phyloP scores from a whole-genome alignment of 345 rosid genomes.

The Gossypium longicalyx region DNA sequence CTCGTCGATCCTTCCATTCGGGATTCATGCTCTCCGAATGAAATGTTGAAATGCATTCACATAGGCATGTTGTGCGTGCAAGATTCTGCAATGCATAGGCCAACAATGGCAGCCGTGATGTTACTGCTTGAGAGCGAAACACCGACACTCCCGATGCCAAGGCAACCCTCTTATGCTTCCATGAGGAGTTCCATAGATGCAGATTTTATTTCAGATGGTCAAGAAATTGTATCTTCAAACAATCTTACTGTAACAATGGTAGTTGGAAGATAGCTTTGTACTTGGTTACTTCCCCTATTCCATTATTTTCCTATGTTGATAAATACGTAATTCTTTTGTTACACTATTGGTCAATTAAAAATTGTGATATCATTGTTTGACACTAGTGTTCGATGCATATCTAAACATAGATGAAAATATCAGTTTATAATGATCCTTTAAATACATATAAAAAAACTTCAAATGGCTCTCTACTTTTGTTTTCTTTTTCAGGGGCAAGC shows the following conservation, averaged over 20 bases:
- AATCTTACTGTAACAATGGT: constrained; percentile 48
- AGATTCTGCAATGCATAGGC: constrained; percentile 62
- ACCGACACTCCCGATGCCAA: constrained; percentile 45
- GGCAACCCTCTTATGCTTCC: constrained; percentile 53
- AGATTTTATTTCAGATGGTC: constrained; percentile 29
- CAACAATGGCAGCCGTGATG: constrained; percentile 60
- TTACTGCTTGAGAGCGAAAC: constrained; percentile 69
- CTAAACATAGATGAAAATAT: too few relatives aligned
- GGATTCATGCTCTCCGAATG: constrained; percentile 32
- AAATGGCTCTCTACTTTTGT: too few relatives aligned
- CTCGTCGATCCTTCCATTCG: constrained; percentile 51
- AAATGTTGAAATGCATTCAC: constrained; percentile 65
- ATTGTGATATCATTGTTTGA: too few relatives aligned
- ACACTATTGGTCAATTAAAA: too few relatives aligned
- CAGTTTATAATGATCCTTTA: too few relatives aligned
- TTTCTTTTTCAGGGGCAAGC: too few relatives aligned
- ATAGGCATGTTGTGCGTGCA: constrained; percentile 85
- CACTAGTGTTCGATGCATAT: too few relatives aligned
- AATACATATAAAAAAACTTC: too few relatives aligned
- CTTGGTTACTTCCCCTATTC: background rate
- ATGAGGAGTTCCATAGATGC: constrained; percentile 38
- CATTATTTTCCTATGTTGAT: background rate
- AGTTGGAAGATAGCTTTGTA: constrained; percentile 40
- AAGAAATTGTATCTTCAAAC: constrained; percentile 47
- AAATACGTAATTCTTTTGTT: background rate